Evolutionary conservation across 768 basidiomycete genomes (phyloP).

Genomic region (Leucocoprinus leucothites): DNA sequence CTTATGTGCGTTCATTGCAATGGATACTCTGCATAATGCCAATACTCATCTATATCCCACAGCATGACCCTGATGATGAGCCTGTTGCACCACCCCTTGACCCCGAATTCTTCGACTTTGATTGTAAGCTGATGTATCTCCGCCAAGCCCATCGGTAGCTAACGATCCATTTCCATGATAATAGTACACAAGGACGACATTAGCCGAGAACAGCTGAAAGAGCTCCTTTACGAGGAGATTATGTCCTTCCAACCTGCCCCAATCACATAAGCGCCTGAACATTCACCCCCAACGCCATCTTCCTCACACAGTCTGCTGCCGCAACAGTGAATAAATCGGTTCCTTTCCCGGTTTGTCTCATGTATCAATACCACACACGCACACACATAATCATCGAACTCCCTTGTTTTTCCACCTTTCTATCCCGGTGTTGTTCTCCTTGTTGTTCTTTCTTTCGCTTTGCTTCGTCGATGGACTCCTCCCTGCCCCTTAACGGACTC

Average conservation of each 20-base stretch:
- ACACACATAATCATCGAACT: background rate
- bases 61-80: slow-evolving; percentile 97
- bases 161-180: background rate
- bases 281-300: background rate
- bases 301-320: background rate
- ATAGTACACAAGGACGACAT: slow-evolving; percentile 94
- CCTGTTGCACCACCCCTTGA: slow-evolving; percentile 94
- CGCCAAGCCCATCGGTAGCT: background rate
- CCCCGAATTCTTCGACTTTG: slow-evolving; percentile 97
- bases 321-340: background rate
- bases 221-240: slow-evolving; percentile 92
- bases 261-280: slow-evolving; percentile 31
- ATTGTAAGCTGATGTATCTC: slow-evolving; percentile 44
- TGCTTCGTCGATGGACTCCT: background rate
- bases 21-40: background rate
- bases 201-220: slow-evolving; percentile 92
- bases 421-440: background rate
- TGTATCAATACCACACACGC: too few relatives aligned
- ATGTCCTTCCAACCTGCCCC: slow-evolving; percentile 74
- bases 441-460: background rate
- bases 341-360: background rate
- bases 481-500: too few relatives aligned
- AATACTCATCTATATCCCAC: slow-evolving; percentile 13
- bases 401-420: background rate
- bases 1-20: slow-evolving; percentile 62